Conservation (phyloP, 2,329 filamentous ascomycete genomes). For the Diaporthe nobilis region DNA sequence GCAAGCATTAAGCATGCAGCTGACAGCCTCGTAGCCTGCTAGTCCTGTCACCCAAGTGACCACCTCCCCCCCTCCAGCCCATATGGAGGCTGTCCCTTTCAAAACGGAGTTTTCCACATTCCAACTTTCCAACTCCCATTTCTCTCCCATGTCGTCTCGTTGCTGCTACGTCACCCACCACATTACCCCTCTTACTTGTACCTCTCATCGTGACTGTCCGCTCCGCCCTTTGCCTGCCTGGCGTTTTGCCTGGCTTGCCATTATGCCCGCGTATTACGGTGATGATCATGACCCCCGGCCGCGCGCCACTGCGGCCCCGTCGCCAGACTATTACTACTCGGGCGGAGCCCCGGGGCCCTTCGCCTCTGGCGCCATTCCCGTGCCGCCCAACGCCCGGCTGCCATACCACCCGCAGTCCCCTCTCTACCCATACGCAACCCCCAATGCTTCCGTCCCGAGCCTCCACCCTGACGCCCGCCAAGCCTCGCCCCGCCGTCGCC, state of each 20-base stretch:
- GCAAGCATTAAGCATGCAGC: conserved; percentile 35
- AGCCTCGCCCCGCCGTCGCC: conserved; percentile 27
- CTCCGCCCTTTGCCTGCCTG: not conserved
- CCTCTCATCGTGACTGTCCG: not conserved
- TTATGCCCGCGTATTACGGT: conserved; percentile 21
- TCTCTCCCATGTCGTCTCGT: too few species aligned
- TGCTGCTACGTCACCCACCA: conserved; percentile 1
- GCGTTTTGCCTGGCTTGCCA: not conserved
- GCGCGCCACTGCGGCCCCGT: not conserved
- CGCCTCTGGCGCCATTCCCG: conserved; percentile 4
- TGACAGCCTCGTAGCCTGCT: conserved; percentile 33
- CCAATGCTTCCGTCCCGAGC: conserved; percentile 29
- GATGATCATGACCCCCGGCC: conserved; percentile 5
- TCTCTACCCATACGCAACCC: conserved; percentile 42
- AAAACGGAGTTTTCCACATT: not conserved
- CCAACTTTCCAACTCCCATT: not conserved
- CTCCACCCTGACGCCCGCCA: conserved; percentile 30
- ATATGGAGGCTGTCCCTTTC: not conserved
- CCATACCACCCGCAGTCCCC: conserved; percentile 60
- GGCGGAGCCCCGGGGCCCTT: conserved; percentile 5
- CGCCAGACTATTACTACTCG: not conserved
- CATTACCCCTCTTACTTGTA: not conserved
- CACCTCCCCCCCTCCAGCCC: not conserved
- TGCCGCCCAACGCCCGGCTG: conserved; percentile 25
- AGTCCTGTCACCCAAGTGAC: conserved; percentile 16